Base-by-base conservation (phyloP, 1,284 basidiomycete genomes). In the Pascua sp. region DNA sequence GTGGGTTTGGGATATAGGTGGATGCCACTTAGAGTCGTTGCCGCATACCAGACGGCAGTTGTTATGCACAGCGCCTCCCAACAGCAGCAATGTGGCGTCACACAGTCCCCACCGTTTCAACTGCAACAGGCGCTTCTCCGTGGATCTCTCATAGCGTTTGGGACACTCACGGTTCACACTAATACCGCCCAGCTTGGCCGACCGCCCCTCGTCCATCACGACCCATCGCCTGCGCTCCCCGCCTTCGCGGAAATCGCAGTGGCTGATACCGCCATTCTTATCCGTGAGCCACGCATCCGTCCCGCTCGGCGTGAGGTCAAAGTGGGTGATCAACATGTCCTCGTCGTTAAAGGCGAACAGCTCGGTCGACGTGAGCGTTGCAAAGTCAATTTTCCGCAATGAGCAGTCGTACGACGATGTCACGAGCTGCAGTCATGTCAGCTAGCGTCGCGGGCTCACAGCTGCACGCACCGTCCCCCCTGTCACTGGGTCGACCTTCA, bases 401-500 rank as follows among this genome's bases (percentile, higher is more conserved):
- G 79, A 77, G 53, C 76, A 77, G 65, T 81, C 80, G 66, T 81
- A 81, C 0, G 77, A 75, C 0, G 75, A 70, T 0, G 79, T 71
- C 59, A 72, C 77, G 11, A 81, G 63, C 77, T 80, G 62, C 10
- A n/a, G 41, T 55, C 44, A 61, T 37, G 15, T 4, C 12, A 15
- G 16, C 37, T n/a, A 2, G 39, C 2, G 1, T 5, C n/a, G 15
- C 41, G 5, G 38, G 11, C 11, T 7, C 1, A 8, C n/a, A 11
- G 12, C 8, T 13, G 1, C 16, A 64, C 77, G 69, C 60, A 78
- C 75, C 15, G 70, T 72, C 12, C 68, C 64, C 0, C 72, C 73
- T 11, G 67, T 63, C 4, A 65, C 61, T 0, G 78, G 77, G 61
- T 77, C 76, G 9, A 79, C 65, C 59, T 76, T 77, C 64, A 79